Conservation (phyloP, 805 yeast species). For the Candida loeiensis region DNA sequence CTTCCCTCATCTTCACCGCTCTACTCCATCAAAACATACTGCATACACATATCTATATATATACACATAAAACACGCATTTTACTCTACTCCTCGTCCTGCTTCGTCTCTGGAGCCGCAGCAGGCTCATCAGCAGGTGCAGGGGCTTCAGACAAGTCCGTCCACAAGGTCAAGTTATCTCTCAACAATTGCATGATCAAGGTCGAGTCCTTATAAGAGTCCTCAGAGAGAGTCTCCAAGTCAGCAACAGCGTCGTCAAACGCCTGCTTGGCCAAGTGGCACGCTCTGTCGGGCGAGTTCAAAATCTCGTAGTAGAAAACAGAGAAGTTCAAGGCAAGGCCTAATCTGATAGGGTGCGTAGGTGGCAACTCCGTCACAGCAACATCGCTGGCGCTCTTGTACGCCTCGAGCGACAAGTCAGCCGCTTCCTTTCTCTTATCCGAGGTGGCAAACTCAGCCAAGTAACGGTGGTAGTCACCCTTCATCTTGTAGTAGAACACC, state of each 20-base stretch:
- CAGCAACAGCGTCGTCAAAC: conserved; percentile 98
- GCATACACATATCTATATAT: conserved; percentile 7
- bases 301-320: conserved; percentile 96
- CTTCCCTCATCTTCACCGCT: background rate
- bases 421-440: conserved; percentile 89
- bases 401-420: conserved; percentile 88
- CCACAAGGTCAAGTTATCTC: conserved; percentile 98
- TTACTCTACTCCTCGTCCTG: conserved; percentile 25
- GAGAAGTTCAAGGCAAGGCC: conserved; percentile 98
- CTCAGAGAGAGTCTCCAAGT: conserved; percentile 94
- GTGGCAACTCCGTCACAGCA: conserved; percentile 94
- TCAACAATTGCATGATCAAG: conserved; percentile 95
- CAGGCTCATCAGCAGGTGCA: conserved; percentile 34
- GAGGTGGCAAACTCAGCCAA: conserved; percentile 93
- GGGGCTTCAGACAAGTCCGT: conserved; percentile 87
- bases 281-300: conserved; percentile 97
- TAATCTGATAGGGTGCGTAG: conserved; percentile 97
- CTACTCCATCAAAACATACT: conserved; percentile 5
- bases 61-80: conserved; percentile 5
- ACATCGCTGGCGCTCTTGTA: conserved; percentile 95
- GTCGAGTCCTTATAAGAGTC: conserved; percentile 98
- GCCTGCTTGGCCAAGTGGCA: conserved; percentile 99
- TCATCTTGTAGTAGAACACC: conserved; percentile 98
- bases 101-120: conserved; percentile 15
- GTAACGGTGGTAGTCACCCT: conserved; percentile 99